These are phyloP conservation scores for Aaosphaeria arxii DNA, from an alignment of 2,329 filamentous ascomycete species.

Conservation along the genomic window DNA sequence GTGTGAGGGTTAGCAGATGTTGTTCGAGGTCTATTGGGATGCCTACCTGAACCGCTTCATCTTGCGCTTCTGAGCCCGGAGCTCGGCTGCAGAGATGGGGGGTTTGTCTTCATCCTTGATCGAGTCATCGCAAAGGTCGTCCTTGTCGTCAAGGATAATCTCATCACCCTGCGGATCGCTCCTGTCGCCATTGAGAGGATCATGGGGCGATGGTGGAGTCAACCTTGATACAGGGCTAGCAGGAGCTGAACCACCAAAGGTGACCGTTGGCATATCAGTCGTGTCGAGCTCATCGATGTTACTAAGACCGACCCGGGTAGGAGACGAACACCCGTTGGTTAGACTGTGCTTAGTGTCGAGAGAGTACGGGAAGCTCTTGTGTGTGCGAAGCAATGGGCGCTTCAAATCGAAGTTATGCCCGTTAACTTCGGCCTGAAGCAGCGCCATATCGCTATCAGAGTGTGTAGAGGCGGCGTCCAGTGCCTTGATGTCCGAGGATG, in stretches of 20 bases:
- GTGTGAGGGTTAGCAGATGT: background rate
- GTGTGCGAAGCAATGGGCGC: slow-evolving; percentile 40
- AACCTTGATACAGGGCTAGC: slow-evolving; percentile 45
- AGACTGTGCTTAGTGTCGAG: slow-evolving; percentile 34
- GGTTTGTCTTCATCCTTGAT: slow-evolving; percentile 31
- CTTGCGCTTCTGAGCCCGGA: slow-evolving; percentile 50
- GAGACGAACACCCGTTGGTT: slow-evolving; percentile 21
- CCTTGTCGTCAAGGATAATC: slow-evolving; percentile 39
- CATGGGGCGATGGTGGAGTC: slow-evolving; percentile 44
- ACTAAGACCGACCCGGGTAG: slow-evolving; percentile 27
- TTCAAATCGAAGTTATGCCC: slow-evolving; percentile 35
- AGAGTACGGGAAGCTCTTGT: slow-evolving; percentile 45
- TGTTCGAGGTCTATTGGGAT: background rate
- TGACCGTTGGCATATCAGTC: slow-evolving; percentile 31
- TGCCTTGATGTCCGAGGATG: slow-evolving; percentile 35
- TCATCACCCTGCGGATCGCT: slow-evolving; percentile 39
- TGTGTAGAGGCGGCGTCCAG: slow-evolving; percentile 32
- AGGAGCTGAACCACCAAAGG: slow-evolving; percentile 44
- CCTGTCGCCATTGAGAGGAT: slow-evolving; percentile 32
- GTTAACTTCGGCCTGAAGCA: slow-evolving; percentile 35
- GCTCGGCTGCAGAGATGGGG: slow-evolving; percentile 47
- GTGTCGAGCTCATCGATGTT: slow-evolving; percentile 35
- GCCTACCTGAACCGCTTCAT: slow-evolving; percentile 75
- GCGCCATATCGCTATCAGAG: slow-evolving; percentile 37
- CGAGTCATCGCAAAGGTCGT: slow-evolving; percentile 26